A percentile compares a stretch with the other conserved stretches of the same genome.
Evolutionary conservation across 2,329 filamentous ascomycete species (phyloP).

Genomic region (Fusarium caatingaense): DNA sequence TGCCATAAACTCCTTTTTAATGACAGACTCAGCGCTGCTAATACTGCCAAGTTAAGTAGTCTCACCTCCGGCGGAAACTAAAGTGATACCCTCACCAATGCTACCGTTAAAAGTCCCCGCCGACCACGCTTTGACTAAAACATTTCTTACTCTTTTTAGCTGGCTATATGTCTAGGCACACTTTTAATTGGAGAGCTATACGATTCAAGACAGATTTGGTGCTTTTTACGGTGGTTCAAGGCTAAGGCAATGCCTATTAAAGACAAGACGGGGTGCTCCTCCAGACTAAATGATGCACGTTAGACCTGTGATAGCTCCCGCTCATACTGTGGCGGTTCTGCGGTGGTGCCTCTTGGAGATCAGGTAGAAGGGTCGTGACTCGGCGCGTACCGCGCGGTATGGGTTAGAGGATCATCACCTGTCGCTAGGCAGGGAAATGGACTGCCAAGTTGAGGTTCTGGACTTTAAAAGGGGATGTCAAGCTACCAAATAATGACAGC

Average conservation of each 20-base stretch:
- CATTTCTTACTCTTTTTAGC: background rate
- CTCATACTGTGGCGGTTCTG: background rate
- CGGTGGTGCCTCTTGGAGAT: background rate
- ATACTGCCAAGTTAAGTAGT: background rate
- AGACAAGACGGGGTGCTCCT: background rate
- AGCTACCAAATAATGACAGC: too few species aligned
- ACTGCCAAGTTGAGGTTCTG: background rate
- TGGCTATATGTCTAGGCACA: background rate
- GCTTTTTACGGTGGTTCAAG: background rate
- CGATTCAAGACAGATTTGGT: too few species aligned
- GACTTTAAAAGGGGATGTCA: background rate
- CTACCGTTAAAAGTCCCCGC: conserved; percentile 20
- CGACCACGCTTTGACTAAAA: conserved; percentile 3
- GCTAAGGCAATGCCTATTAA: background rate
- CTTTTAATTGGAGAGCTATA: background rate
- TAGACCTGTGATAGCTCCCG: background rate
- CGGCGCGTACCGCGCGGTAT: background rate
- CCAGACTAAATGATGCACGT: background rate
- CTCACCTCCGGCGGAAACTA: conserved; percentile 6
- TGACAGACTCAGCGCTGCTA: background rate
- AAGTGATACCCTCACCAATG: conserved; percentile 1
- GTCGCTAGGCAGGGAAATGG: rapidly evolving
- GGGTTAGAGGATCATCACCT: background rate
- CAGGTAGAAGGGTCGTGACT: background rate
- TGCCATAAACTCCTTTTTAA: background rate